Base-by-base conservation (phyloP, 345 rosid genomes). In the Nasturtium officinale region DNA sequence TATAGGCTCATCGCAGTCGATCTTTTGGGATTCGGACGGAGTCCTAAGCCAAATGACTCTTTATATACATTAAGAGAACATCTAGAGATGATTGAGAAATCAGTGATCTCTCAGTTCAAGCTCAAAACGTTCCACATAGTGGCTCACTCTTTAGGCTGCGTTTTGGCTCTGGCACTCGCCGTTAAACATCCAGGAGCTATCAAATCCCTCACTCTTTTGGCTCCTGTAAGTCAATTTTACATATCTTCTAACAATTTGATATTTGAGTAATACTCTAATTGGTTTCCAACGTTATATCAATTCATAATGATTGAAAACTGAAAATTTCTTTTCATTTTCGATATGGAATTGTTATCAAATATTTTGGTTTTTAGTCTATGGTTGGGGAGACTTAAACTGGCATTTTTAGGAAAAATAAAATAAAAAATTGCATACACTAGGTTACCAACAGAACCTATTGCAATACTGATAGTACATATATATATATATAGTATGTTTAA, bases 141-240 rank as follows among this genome's bases (percentile, higher is more conserved):
- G 57, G 99, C 96, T 73, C 99, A 95, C 78, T 95, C 99, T 15
- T 78, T 95, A 65, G 99, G 99, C 71, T 95, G 99, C 84, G 87
- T 95, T 67, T 78, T 95, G 79, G 99, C 98, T 63, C 83, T 95
- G 29, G 99, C 99, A 0, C 85, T 95, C 0, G 97, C 99, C 1
- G 97, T 86, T 2, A 86, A 87, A 67, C 85, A 86, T 73, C 89
- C 94, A 0, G 79, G 78, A 43, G 84, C 96, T 23, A 84, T 95
- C 79, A 91, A 87, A 75, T 90, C 99, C 18, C 85, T 95, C 2
- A 95, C 99, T 33, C 83, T 95, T 40, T 85, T 91, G 33, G 93
- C 98, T 20, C 99, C 98, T 2, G 98, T 95, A 79, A 81, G 91
- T 76, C 58, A 5, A 20, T 37, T 13, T 21, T 55, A 16, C n/a